Percentiles rank a stretch among this genome's conserved stretches.
Evolutionary conservation across 2,329 filamentous ascomycete genomes (phyloP).

Genomic region (Alternaria sp.): DNA sequence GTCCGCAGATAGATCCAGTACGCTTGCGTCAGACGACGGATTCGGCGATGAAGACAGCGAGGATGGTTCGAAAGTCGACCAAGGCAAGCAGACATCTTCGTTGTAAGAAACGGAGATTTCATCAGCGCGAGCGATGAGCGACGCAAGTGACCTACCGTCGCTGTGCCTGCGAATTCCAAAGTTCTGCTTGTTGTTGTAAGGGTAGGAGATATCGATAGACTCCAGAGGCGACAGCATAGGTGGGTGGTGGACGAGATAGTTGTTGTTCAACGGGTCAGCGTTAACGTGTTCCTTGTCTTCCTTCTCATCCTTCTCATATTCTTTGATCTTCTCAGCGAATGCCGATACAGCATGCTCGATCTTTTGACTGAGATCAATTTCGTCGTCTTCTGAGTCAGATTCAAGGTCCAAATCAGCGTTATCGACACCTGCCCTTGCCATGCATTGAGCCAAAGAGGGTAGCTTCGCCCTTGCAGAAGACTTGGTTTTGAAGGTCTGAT

Average conservation of each 20-base stretch:
- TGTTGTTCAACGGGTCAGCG: not conserved
- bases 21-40: not conserved
- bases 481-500: not conserved
- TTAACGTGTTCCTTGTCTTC: not conserved
- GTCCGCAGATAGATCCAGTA: not conserved
- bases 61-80: not conserved
- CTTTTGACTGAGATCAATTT: not conserved
- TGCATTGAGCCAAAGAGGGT: slow-evolving; percentile 11
- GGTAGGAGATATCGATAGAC: not conserved
- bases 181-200: not conserved
- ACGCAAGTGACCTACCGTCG: slow-evolving; percentile 2
- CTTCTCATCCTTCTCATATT: not conserved
- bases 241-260: not conserved
- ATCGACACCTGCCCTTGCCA: slow-evolving; percentile 8
- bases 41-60: not conserved
- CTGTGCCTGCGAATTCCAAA: not conserved
- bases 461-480: not conserved
- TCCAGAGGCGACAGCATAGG: not conserved
- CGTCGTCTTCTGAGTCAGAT: not conserved
- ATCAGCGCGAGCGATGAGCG: not conserved
- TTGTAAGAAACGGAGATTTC: not conserved
- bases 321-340: not conserved
- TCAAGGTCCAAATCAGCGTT: slow-evolving; percentile 7
- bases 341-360: not conserved
- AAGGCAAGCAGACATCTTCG: not conserved